Conservation (phyloP, 2,329 filamentous ascomycete genomes). For the Talaromyces atroroseus region DNA sequence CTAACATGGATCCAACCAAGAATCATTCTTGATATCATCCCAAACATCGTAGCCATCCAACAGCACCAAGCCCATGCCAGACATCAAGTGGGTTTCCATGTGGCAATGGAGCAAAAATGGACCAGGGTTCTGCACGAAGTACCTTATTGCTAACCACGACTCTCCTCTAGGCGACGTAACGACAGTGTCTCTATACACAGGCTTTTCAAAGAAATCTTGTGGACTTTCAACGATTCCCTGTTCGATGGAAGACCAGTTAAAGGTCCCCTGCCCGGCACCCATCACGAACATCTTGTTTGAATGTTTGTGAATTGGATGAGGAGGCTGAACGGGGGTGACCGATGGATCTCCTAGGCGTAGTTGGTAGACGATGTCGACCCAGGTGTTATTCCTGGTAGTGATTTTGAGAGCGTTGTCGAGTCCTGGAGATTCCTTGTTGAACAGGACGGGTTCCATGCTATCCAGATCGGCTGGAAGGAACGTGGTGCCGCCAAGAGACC, state of each 20-base stretch:
- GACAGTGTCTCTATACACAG: slow-evolving; percentile 48
- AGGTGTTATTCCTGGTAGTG: slow-evolving; percentile 43
- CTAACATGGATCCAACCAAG: slow-evolving; percentile 4
- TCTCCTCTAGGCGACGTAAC: slow-evolving; percentile 34
- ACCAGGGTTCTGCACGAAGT: slow-evolving; percentile 50
- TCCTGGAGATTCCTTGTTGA: slow-evolving; percentile 35
- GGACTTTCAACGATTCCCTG: slow-evolving; percentile 48
- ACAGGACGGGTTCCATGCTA: slow-evolving; percentile 45
- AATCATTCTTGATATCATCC: slow-evolving; percentile 25
- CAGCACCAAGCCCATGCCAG: slow-evolving; percentile 54
- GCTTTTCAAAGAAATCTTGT: slow-evolving; percentile 51
- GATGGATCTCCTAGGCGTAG: slow-evolving; percentile 6
- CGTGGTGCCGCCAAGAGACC: slow-evolving; percentile 51
- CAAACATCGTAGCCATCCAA: slow-evolving; percentile 36
- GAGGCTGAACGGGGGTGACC: slow-evolving; percentile 44
- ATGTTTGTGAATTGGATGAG: slow-evolving; percentile 62
- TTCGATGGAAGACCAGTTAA: slow-evolving; percentile 49
- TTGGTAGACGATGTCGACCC: slow-evolving; percentile 54
- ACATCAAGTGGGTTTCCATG: slow-evolving; percentile 49
- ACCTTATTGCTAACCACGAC: slow-evolving; percentile 49
- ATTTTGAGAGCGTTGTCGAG: slow-evolving; percentile 45
- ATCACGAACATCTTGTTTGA: slow-evolving; percentile 56
- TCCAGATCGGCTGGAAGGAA: slow-evolving; percentile 32
- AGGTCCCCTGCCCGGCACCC: slow-evolving; percentile 48
- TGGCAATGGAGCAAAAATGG: slow-evolving; percentile 55